phyloP scores from a whole-genome alignment of 163 green algal genomes.

The Chloroidium sp. region DNA sequence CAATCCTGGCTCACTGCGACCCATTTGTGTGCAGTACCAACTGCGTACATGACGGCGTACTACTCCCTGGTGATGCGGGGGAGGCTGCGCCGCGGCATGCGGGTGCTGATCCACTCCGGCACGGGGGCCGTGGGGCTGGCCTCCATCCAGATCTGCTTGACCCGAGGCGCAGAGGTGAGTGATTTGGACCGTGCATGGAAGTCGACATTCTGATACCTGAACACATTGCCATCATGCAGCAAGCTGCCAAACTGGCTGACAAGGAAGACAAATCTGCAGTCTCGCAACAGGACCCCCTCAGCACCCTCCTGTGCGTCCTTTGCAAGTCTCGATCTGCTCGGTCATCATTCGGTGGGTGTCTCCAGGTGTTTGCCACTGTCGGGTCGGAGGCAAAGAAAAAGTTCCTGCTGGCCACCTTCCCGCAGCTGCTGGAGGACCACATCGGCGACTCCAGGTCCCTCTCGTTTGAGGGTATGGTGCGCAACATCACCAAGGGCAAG shows the following conservation, averaged over 20 bases:
- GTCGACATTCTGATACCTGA: too few relatives aligned
- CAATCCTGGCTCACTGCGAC: too few relatives aligned
- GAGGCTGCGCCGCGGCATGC: not conserved
- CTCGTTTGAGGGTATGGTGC: slow-evolving; percentile 11
- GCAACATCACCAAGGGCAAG: not conserved
- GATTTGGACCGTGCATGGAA: too few relatives aligned
- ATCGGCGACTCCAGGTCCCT: slow-evolving; percentile 15
- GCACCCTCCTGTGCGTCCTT: too few relatives aligned
- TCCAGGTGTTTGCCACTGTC: slow-evolving; percentile 9
- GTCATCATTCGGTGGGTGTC: not conserved
- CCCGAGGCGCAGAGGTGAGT: slow-evolving; percentile 6
- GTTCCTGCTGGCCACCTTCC: slow-evolving; percentile 10
- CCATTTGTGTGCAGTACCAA: not conserved
- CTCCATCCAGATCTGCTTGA: slow-evolving; percentile 6
- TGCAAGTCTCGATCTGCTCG: too few relatives aligned
- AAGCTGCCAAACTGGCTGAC: too few relatives aligned
- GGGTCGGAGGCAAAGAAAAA: slow-evolving; percentile 1
- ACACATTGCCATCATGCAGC: too few relatives aligned
- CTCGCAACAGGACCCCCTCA: too few relatives aligned
- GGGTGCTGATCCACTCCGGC: slow-evolving; percentile 13
- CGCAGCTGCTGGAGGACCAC: slow-evolving; percentile 7
- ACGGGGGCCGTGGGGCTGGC: slow-evolving; percentile 12
- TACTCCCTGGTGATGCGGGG: slow-evolving; percentile 8
- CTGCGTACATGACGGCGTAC: slow-evolving; percentile 8
- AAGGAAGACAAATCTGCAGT: too few relatives aligned